phyloP scores from a whole-genome alignment of 192 early-diverging fungal species.

The Coemansia sp. region DNA sequence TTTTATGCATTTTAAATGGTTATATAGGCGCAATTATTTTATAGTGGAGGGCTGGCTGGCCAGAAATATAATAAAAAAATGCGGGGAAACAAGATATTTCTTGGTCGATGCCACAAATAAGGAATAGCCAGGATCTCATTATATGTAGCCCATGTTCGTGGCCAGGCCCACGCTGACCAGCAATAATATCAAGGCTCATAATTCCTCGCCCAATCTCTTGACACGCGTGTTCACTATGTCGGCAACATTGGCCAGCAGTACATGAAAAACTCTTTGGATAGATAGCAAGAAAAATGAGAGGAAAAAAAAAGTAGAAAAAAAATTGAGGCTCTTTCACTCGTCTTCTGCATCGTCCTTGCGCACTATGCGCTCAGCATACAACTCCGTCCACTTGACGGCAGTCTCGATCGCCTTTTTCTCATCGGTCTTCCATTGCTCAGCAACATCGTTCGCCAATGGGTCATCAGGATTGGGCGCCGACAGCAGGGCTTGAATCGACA shows the following conservation, averaged over 20 bases:
- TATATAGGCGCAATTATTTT: background rate
- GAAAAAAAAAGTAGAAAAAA: background rate
- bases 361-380: constrained; percentile 19
- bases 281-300: background rate
- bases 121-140: background rate
- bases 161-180: background rate
- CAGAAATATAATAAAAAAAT: background rate
- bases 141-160: background rate
- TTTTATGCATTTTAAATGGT: background rate
- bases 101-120: too few species aligned
- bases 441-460: constrained; percentile 97
- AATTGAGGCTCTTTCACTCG: background rate
- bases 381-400: constrained; percentile 55
- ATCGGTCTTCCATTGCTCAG: constrained; percentile 98
- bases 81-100: background rate
- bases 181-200: background rate
- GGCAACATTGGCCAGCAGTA: background rate
- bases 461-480: constrained; percentile 99
- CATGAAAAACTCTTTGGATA: background rate
- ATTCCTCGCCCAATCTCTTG: background rate
- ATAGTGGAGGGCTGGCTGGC: background rate
- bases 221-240: background rate
- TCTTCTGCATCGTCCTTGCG: background rate
- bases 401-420: constrained; percentile 89
- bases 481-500: constrained; percentile 95